Evolutionary conservation across 768 basidiomycete species (phyloP), one percentile per base, ranked within the genome.

Genomic region (Galerina sulciceps): DNA sequence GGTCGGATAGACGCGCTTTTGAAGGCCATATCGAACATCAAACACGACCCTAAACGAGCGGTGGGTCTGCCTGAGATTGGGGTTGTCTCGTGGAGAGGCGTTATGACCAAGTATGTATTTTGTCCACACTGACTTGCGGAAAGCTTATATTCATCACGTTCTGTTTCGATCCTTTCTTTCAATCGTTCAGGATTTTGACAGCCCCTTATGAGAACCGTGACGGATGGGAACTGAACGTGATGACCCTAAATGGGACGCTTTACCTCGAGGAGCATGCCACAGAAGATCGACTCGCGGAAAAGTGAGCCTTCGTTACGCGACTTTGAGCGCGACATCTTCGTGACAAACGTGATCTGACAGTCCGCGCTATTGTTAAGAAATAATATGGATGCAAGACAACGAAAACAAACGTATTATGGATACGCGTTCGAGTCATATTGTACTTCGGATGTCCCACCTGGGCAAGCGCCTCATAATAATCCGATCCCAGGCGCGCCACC

Each of bases 401-500:
- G 82, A 1, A 74, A 81, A 22, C 85, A 87, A 67, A 81, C 81
- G 9, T 96, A 96, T 71, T 92, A 88, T 69, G 94, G 93, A 15
- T 95, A 95, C 71, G 84, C 93, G 0, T 96, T 96, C 63, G 94
- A 96, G 70, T 90, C 92, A 14, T 96, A 88, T 66, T 93, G 91
- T 71, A 95, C 94, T 13, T 77, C 80, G 4, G 76, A 78, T 17
- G 69, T 69, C 1, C 80, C 79, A 9, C 61, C 61, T 6, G 69
- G 65, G n/a, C 52, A 59, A 26, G 35, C 57, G 67, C 62, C 59
- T 67, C 65, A 63, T n/a, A 52, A 42, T 40, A 36, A 37, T 13
- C 51, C 65, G 43, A 54, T 46, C 15, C 60, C 71, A 13, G 69
- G 72, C 13, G 71, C 71, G 34, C 76, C 76, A n/a, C 60, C 68